Percentiles rank a stretch among this genome's conserved stretches.
Conservation (phyloP, 371 early-diverging fungal genomes). For the Mortierella sp. region DNA sequence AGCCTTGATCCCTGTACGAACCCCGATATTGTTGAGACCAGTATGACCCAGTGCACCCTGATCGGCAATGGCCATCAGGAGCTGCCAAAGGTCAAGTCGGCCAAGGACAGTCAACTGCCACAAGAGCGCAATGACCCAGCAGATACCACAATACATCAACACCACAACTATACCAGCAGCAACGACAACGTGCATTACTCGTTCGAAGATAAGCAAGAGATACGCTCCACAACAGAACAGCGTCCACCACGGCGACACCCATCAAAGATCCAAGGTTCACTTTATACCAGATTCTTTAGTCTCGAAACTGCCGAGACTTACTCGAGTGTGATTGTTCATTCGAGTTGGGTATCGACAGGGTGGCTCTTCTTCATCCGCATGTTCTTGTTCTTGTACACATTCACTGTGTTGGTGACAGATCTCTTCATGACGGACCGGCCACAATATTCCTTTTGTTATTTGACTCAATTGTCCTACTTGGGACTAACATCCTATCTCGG, state of each 20-base stretch:
- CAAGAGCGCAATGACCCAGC: too few species aligned
- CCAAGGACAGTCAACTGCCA: too few species aligned
- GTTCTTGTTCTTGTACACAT: slow-evolving; percentile 28
- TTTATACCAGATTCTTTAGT: slow-evolving; percentile 39
- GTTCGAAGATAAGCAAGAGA: background rate
- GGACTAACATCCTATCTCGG: slow-evolving; percentile 48
- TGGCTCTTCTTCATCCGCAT: slow-evolving; percentile 24
- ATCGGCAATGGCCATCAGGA: too few species aligned
- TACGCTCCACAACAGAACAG: background rate
- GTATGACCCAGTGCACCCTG: too few species aligned
- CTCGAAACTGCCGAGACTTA: slow-evolving; percentile 25
- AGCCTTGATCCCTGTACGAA: too few species aligned
- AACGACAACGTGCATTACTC: background rate
- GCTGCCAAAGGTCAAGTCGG: too few species aligned
- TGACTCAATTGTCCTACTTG: slow-evolving; percentile 50
- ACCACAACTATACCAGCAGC: too few species aligned
- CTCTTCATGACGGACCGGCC: slow-evolving; percentile 30
- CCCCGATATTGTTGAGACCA: too few species aligned
- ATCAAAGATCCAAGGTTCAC: slow-evolving; percentile 8
- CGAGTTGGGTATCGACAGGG: slow-evolving; percentile 26
- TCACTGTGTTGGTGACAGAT: slow-evolving; percentile 29
- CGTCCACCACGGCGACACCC: slow-evolving; percentile 16
- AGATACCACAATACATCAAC: too few species aligned
- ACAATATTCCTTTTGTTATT: slow-evolving; percentile 35
- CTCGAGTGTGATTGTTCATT: slow-evolving; percentile 20